Evolutionary conservation across 2,329 filamentous ascomycete genomes (phyloP), one percentile per base, ranked within the genome.

Genomic region (Akanthomyces muscarius): DNA sequence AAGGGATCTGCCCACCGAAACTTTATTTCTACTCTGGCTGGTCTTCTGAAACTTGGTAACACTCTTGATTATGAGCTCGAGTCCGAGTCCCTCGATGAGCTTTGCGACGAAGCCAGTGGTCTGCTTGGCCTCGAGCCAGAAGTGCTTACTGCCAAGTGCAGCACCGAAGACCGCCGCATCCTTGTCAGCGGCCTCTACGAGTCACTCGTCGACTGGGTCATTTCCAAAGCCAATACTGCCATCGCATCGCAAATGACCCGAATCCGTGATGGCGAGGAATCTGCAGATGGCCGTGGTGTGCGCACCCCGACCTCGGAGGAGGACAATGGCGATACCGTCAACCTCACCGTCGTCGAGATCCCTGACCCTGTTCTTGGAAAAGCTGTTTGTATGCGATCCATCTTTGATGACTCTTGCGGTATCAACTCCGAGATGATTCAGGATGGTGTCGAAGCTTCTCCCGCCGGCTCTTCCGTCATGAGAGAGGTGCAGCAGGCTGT

Each of bases 401-500:
- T 98, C 42, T 99, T 99, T 69, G 94, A 99, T 68, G 95, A 98
- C 69, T 86, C 82, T n/a, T 81, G 89, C 23, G 95, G 95, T 58
- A 97, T 99, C 77, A 98, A 98, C 69, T 84, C 89, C 0, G 95
- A 99, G 78, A 98, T 99, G 93, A 96, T 94, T 71, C 89, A 94
- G 66, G 95, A 99, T 68, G 95, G 95, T 11, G 85, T 99, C 0
- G 84, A 90, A n/a, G 83, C 96, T 2, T 77, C 83, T 1, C 69
- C 88, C 0, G 87, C 87, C 1, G 90, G 90, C n/a, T 89, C 88
- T 63, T 96, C 94, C 0, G 89, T 98, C 11, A 74, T 94, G 16
- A 88, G 90, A 44, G 93, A 97, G 72, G 96, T 97, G 89, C 86
- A 90, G 70, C 87, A 88, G 63, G 92, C 93, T 1, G 85, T 97